A percentile compares a stretch with the other conserved stretches of the same genome.
Evolutionary conservation across 1,139 yeast genomes (phyloP).

Genomic region (Lodderomyces parapsilosis): DNA sequence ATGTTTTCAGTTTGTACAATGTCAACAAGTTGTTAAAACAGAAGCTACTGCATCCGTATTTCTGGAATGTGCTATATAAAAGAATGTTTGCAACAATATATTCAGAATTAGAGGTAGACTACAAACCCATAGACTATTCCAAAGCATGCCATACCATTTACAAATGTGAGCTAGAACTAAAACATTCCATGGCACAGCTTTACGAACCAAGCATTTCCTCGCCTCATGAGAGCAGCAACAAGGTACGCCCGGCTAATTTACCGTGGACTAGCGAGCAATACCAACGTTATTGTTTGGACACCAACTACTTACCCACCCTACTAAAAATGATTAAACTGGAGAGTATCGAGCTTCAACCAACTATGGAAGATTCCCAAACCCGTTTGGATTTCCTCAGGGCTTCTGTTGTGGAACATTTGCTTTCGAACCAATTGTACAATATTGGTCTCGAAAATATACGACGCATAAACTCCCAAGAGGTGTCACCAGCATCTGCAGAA

Average conservation of each 20-base stretch:
- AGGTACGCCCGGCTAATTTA: background rate
- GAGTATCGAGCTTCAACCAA: background rate
- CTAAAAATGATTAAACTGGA: background rate
- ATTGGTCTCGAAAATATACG: constrained; percentile 14
- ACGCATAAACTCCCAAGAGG: background rate
- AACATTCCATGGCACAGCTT: background rate
- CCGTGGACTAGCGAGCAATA: background rate
- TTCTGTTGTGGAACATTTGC: constrained; percentile 12
- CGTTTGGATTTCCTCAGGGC: constrained; percentile 1
- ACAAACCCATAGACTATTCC: background rate
- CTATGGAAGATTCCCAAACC: background rate
- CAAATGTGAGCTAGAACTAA: constrained; percentile 1
- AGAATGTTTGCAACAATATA: constrained; percentile 1
- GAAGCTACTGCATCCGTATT: constrained; percentile 10
- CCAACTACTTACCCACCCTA: constrained; percentile 1
- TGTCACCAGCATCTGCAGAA: constrained; percentile 16
- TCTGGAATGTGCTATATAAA: constrained; percentile 14
- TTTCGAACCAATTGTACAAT: constrained; percentile 17
- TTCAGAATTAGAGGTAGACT: constrained; percentile 5
- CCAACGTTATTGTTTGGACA: background rate
- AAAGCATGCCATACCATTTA: background rate
- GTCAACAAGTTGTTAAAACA: constrained; percentile 13
- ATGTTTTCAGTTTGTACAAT: constrained; percentile 20
- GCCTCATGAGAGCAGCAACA: background rate
- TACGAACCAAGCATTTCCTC: no score